Evolutionary conservation across 192 early-diverging fungal genomes (phyloP).

Genomic region (Rhizophagus clarus): DNA sequence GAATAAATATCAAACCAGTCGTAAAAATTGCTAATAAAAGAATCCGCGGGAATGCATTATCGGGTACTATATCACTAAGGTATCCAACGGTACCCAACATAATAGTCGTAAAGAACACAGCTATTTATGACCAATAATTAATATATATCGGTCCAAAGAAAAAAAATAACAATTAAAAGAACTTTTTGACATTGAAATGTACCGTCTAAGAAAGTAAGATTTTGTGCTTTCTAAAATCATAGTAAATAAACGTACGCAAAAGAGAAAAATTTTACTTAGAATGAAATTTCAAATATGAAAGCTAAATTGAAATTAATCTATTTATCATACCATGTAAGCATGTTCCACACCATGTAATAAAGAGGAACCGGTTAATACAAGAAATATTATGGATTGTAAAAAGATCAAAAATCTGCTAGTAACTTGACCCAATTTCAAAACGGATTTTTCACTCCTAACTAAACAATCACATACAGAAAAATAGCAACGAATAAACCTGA

Average conservation of each 20-base stretch:
- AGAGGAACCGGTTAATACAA: constrained; percentile 28
- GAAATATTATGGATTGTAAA: constrained; percentile 19
- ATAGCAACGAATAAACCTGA: constrained; percentile 30
- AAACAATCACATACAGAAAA: constrained; percentile 30
- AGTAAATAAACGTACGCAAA: background rate
- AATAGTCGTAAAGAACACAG: constrained; percentile 34
- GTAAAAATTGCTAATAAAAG: constrained; percentile 28
- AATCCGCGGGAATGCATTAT: constrained; percentile 26
- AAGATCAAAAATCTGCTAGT: constrained; percentile 30
- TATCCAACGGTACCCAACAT: constrained; percentile 35
- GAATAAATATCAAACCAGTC: constrained; percentile 31
- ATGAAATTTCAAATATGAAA: background rate
- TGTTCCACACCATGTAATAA: constrained; percentile 31
- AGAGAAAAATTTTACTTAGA: background rate
- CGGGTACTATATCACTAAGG: constrained; percentile 32
- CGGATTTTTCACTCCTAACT: constrained; percentile 31
- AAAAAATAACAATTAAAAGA: background rate
- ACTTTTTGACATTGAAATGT: background rate
- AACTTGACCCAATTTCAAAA: constrained; percentile 27
- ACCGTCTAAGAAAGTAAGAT: constrained; percentile 31
- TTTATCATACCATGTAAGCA: constrained; percentile 25
- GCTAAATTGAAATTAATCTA: background rate
- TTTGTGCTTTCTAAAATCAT: background rate
- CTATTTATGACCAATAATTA: constrained; percentile 2
- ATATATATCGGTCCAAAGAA: background rate